Conservation (phyloP, 768 basidiomycete genomes). For the Glaciozyma martinii region DNA sequence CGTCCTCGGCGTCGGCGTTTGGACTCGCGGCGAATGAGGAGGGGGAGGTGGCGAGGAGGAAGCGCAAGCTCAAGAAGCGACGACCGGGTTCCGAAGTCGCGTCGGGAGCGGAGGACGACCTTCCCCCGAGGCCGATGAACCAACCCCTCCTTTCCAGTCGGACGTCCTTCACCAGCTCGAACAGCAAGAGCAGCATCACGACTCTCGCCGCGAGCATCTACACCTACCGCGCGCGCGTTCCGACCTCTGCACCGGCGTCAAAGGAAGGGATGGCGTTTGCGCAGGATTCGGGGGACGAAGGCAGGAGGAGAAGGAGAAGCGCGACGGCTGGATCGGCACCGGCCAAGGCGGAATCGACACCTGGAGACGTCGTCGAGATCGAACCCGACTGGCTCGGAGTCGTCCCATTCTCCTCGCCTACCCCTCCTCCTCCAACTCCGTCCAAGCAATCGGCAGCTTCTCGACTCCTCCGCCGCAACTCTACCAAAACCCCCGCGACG, state of each 20-base stretch:
- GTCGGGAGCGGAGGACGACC: not conserved
- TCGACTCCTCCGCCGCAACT: not conserved
- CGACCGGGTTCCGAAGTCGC: not conserved
- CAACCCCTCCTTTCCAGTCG: not conserved
- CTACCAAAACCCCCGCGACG: constrained; percentile 1
- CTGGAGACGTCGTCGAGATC: constrained; percentile 15
- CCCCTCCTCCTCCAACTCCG: not conserved
- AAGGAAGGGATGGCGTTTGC: constrained; percentile 13
- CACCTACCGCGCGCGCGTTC: not conserved
- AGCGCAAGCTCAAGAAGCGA: constrained; percentile 7
- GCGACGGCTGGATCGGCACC: constrained; percentile 5
- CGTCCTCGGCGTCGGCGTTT: constrained; percentile 9
- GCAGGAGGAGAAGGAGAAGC: not conserved
- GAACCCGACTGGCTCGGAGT: constrained; percentile 25
- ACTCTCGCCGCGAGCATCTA: not conserved
- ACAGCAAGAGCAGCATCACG: not conserved
- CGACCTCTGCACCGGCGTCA: not conserved
- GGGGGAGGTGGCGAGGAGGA: not conserved
- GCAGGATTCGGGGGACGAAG: constrained; percentile 14
- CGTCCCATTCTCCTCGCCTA: constrained; percentile 16
- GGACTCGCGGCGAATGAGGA: not conserved
- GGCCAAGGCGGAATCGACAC: not conserved
- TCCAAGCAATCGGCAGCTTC: not conserved
- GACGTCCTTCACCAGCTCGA: not conserved
- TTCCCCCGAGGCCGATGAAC: not conserved